Base-by-base conservation (phyloP, 805 yeast genomes). In the Schwanniomyces sp. region DNA sequence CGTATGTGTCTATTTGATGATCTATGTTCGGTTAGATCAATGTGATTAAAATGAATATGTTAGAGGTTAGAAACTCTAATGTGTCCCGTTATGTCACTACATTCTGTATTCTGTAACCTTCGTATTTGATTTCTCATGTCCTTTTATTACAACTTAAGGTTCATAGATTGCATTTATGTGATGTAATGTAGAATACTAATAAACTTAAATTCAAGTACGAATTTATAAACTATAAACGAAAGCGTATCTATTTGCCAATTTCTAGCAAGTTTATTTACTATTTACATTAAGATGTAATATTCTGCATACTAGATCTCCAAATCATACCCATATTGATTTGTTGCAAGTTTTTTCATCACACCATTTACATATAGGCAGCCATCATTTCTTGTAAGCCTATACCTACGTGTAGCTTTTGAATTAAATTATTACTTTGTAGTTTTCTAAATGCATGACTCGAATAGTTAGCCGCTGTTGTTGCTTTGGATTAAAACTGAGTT, bases 71-170 rank as follows among this genome's bases (percentile, higher is more conserved):
- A 61, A 58, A 70, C 72, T 61, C 54, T 54, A 40, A 58, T 50
- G 75, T 67, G 60, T 72, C 78, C 78, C 78, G 78, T 72, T 70
- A 70, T 59, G 59, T 64, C 76, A 71, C 72, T 41, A 72, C 72
- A 72, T 59, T 17, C 26, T 21, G 14, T 25, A 32, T 17, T 7
- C 38, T 27, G 36, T 44, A 38, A n/a, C 28, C n/a, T 14, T 12
- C 14, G 8, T 36, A n/a, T 14, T 36, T 21, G 9, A 9, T 18
- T 30, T 30, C 5, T n/a, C 16, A n/a, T 12, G 16, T 38, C 18
- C 12, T 26, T 29, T 17, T 38, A 25, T 30, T 39, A 21, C 37
- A n/a, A 14, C 27, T n/a, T 30, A 30, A 30, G 16, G 34, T 3
- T 4, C 5, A 30, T 30, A 12, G 3, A 12, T 30, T 14, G 34